Evolutionary conservation across 768 basidiomycete species (phyloP).

Genomic region (Pholiota conissans): DNA sequence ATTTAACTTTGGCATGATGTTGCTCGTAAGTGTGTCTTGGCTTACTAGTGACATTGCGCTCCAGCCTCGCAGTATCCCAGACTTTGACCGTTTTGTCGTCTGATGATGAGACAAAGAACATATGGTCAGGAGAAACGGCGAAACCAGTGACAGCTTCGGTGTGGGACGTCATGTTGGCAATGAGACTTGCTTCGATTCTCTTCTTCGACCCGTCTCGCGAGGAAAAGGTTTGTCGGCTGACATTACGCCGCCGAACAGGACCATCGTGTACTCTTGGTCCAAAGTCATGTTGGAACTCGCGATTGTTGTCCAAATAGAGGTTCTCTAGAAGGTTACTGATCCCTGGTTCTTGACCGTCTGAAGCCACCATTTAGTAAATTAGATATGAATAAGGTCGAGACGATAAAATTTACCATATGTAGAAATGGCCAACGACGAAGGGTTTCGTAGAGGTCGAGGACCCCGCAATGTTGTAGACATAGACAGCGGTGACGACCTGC

Average conservation of each 20-base stretch:
- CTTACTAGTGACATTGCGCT: conserved; percentile 53
- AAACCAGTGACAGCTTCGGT: conserved; percentile 76
- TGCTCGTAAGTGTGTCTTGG: conserved; percentile 65
- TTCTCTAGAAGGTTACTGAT: conserved; percentile 89
- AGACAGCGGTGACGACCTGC: conserved; percentile 74
- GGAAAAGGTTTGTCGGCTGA: conserved; percentile 66
- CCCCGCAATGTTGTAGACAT: conserved; percentile 56
- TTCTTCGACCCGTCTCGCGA: conserved; percentile 61
- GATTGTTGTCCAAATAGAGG: conserved; percentile 83
- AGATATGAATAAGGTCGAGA: not conserved
- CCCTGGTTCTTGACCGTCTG: conserved; percentile 89
- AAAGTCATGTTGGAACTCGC: conserved; percentile 87
- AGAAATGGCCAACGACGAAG: conserved; percentile 62
- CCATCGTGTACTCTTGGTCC: conserved; percentile 86
- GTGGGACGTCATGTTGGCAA: conserved; percentile 85
- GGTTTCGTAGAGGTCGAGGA: conserved; percentile 44
- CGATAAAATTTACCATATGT: conserved; percentile 58
- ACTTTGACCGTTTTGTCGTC: conserved; percentile 93
- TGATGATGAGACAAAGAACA: conserved; percentile 92
- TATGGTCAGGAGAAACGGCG: conserved; percentile 89
- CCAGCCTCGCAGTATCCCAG: conserved; percentile 92
- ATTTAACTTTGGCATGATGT: conserved; percentile 61
- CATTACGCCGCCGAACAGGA: conserved; percentile 74
- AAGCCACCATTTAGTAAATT: conserved; percentile 2
- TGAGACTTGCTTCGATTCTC: conserved; percentile 74